Evolutionary conservation across 345 rosid species (phyloP).

Genomic region (Psidium friedrichsthalianum): DNA sequence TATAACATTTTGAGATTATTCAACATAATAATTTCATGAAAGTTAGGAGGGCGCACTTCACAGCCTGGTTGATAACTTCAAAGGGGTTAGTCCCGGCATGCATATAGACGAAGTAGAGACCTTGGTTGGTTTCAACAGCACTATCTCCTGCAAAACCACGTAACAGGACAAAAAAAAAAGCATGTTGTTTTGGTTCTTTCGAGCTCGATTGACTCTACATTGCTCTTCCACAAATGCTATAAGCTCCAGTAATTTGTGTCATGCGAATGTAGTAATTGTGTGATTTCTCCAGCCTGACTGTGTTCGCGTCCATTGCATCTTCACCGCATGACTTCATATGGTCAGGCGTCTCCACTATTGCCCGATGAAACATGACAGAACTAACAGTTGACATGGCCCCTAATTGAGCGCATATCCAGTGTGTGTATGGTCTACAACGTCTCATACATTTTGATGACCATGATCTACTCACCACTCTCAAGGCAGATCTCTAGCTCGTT

Average conservation of each 20-base stretch:
- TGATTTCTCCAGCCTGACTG: conserved; percentile 14
- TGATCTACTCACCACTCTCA: conserved; percentile 82
- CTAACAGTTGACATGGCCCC: conserved; percentile 5
- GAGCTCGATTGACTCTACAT: conserved; percentile 17
- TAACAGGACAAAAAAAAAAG: conserved; percentile 18
- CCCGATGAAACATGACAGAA: conserved; percentile 4
- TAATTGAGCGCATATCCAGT: background rate
- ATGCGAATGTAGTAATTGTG: conserved; percentile 5
- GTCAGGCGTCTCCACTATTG: conserved; percentile 4
- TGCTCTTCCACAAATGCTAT: conserved; percentile 15
- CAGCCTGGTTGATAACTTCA: conserved; percentile 87
- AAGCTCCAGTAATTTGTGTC: conserved; percentile 17
- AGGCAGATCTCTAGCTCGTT: conserved; percentile 86
- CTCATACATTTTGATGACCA: conserved; percentile 15
- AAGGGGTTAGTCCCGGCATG: conserved; percentile 96
- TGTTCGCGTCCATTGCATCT: conserved; percentile 18
- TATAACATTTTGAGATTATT: background rate
- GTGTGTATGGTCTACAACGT: conserved; percentile 1
- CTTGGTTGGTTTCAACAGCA: conserved; percentile 79
- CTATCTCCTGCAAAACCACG: conserved; percentile 77
- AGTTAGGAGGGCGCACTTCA: conserved; percentile 41
- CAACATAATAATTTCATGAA: background rate
- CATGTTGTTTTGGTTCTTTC: conserved; percentile 21
- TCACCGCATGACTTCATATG: conserved; percentile 7
- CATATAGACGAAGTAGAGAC: conserved; percentile 76